Base-by-base conservation (phyloP, 1,284 basidiomycete species). In the Mycosarcoma maydis region DNA sequence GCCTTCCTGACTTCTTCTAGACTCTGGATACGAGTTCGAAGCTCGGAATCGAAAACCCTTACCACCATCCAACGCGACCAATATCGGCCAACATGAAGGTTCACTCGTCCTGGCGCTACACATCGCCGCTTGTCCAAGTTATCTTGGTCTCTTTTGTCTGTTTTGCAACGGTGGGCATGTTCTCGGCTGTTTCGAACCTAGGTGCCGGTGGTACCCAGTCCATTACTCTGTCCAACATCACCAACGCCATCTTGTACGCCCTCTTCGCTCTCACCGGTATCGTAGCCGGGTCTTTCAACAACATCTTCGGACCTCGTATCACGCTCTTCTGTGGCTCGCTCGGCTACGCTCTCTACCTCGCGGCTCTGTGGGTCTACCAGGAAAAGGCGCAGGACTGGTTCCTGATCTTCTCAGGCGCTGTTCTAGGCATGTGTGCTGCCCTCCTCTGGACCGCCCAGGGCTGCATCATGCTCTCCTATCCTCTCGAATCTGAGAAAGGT, bases 351-450 rank as follows among this genome's bases (percentile, higher is more conserved):
- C 83, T 92, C 22, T 92, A 91, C 78, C 87, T 91, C 50, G 88
- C 87, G 7, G 87, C 88, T 11, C 90, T 87, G 73, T 85, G 91
- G 47, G 72, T 72, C 11, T 80, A 81, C 74, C 81, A 82, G 69
- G 69, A 79, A 54, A 79, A 81, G 52, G 27, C 61, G 19, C 78
- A 73, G 47, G 49, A 71, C 42, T 78, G 77, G 75, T 84, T 84
- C 76, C 67, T 84, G 46, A 88, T 93, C 70, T 86, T 85, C 22
- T 86, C 90, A 0, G 92, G 92, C 27, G 90, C 90, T 20, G 83
- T 92, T 53, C 88, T 94, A 17, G 92, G 92, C 41, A 76, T 91
- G 47, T 92, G 90, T 75, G 92, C 92, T 13, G 90, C 90, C 34
- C 80, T 93, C 24, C 84, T 93, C 19, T 80, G 80, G 80, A 71